A percentile compares a stretch with the other conserved stretches of the same genome.
Evolutionary conservation across 257 asterid genomes (phyloP).

Genomic region (Misopates orontium): DNA sequence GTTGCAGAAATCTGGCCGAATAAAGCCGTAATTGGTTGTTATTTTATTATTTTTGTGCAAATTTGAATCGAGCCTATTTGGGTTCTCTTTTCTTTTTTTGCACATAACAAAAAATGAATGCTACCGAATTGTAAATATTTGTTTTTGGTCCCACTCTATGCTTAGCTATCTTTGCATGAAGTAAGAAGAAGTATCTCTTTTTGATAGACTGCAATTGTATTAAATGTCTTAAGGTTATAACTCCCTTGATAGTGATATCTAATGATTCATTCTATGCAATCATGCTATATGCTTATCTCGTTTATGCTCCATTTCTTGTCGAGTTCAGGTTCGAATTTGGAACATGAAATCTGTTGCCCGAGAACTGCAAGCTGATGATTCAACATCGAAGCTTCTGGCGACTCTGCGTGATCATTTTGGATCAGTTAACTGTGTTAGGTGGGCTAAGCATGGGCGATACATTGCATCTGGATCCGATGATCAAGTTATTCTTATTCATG

Average conservation of each 20-base stretch:
- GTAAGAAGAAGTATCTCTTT: not conserved
- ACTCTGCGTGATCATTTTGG: conserved; percentile 95
- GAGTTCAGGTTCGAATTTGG: conserved; percentile 90
- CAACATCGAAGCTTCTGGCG: conserved; percentile 78
- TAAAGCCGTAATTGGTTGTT: not conserved
- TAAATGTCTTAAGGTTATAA: too few species aligned
- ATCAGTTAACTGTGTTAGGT: conserved; percentile 96
- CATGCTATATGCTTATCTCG: not conserved
- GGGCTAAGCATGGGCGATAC: conserved; percentile 95
- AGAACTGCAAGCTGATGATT: conserved; percentile 57
- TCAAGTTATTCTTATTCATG: conserved; percentile 91
- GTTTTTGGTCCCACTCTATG: not conserved
- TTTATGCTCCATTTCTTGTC: not conserved
- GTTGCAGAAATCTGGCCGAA: not conserved
- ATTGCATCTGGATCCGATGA: conserved; percentile 99
- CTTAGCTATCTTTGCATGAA: not conserved
- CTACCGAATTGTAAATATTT: too few species aligned
- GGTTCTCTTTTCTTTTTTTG: too few species aligned
- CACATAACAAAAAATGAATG: not conserved
- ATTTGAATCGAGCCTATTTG: not conserved
- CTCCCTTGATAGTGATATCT: not conserved
- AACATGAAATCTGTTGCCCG: conserved; percentile 78
- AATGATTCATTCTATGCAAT: not conserved
- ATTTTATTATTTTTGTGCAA: not conserved
- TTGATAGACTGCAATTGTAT: conserved; percentile 4